Base-by-base conservation (phyloP, 805 yeast genomes). In the Candida tallmaniae region DNA sequence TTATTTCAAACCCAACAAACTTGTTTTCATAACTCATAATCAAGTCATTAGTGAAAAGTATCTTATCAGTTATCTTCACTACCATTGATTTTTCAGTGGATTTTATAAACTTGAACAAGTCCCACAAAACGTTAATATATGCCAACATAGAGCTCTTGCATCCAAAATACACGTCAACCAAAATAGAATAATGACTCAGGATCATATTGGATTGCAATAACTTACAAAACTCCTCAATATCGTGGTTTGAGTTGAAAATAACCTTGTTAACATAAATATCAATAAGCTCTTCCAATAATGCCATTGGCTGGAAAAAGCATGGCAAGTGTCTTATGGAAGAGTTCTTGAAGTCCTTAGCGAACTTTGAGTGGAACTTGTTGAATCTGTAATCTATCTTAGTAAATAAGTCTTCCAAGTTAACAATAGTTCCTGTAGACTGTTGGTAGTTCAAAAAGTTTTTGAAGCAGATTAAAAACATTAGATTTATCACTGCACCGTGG, bases 101-200 rank as follows among this genome's bases (percentile, higher is more conserved):
- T 18, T 40, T 42, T 29, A 56, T 31, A 31, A 41, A 46, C 13
- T 34, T 41, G 31, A 58, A 47, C 16, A 56, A 42, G 19, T 47
- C 56, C 51, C 51, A 50, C 4, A 57, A 33, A 34, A 46, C 50
- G 18, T 44, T 51, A 6, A 46, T 28, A 30, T 59, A 58, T 21
- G 46, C 23, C 5, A 32, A 24, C 29, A 55, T 41, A 12, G 49
- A 48, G 11, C 55, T 58, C 17, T 30, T 37, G 23, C 54, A 49
- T 2, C 64, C 65, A 39, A 54, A 58, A 37, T 46, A 48, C 16
- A 34, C 25, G 28, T 52, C 41, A 4, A 48, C 38, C 22, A 55
- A 41, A n/a, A 46, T 19, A 5, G 43, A 46, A 45, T 47, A 46
- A 15, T 29, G 23, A 6, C 31, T 29, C 5, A 22, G 2, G 2